Evolutionary conservation across 2,329 filamentous ascomycete genomes (phyloP), one percentile per base, ranked within the genome.

Genomic region (Penicillium sp.): DNA sequence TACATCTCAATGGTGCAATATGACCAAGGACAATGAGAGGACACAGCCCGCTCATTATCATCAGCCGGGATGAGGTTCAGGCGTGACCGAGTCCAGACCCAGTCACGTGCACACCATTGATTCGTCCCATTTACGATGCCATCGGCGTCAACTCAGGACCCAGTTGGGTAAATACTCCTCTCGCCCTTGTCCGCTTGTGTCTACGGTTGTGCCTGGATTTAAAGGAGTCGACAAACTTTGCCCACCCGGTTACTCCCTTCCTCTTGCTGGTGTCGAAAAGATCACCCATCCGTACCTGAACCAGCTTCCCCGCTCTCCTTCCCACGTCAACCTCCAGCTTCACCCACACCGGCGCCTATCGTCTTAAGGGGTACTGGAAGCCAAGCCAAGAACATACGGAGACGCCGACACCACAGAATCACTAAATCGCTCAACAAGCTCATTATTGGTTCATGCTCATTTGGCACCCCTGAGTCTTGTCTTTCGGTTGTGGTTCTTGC

Each of bases 21-120:
- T 30, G 26, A 12, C 7, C 30, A 33, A 33, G 24, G 45, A 33
- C 13, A 12, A n/a, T 6, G 9, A 28, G 42, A 15, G 4, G 24
- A 26, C 24, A 47, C 22, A 47, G 22, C 44, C 24, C 22, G 4
- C 13, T 37, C 5, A 15, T 15, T n/a, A 22, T 22, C 10, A n/a
- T 28, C 45, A 13, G 15, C 17, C 28, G 37, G 28, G 15, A 59
- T 38, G 42, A 9, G 28, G 38, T 44, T 33, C 37, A 45, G 40
- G 38, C 12, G 17, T 19, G 26, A 24, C 28, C 51, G 44, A 65
- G 64, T 68, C 67, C 65, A 68, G 67, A 40, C 67, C 65, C 55
- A 60, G 64, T 69, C 67, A 69, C 67, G 67, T 69, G 67, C 40
- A 58, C 30, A 22, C 51, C 33, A 56, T 60, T 45, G 55, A 59